Conservation (phyloP, 2,329 filamentous ascomycete species). For the Clonostachys chloroleuca region DNA sequence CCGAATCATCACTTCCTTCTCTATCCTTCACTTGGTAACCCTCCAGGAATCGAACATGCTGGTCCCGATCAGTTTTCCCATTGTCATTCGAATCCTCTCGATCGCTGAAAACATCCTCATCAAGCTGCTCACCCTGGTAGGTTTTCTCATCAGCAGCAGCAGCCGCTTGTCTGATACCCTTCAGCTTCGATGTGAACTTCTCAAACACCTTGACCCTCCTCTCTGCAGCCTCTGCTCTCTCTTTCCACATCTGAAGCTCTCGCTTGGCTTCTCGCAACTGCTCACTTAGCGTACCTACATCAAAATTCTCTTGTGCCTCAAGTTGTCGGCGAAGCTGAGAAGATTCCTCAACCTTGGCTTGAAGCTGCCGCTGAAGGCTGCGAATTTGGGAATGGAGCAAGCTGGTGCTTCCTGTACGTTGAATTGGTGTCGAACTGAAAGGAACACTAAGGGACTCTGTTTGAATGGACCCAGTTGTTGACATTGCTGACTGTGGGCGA, state of each 20-base stretch:
- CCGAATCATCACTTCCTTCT: constrained; percentile 11
- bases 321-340: constrained; percentile 38
- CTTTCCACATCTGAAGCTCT: constrained; percentile 41
- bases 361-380: constrained; percentile 41
- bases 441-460: not conserved
- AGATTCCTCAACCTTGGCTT: constrained; percentile 38
- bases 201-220: constrained; percentile 42
- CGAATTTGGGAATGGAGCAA: constrained; percentile 43
- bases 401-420: constrained; percentile 18
- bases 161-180: constrained; percentile 3
- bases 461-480: constrained; percentile 3
- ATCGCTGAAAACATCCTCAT: not conserved
- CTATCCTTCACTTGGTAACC: not conserved
- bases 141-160: not conserved
- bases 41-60: constrained; percentile 1
- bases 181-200: constrained; percentile 28
- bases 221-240: constrained; percentile 52
- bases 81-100: not conserved
- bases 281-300: constrained; percentile 40
- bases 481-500: constrained; percentile 23
- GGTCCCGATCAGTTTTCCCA: not conserved
- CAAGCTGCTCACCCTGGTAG: not conserved
- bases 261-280: constrained; percentile 33
- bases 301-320: constrained; percentile 33
- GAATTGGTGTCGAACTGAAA: constrained; percentile 6